These are phyloP conservation scores for Fusarium algeriense DNA, from an alignment of 2,329 filamentous ascomycete species.

Conservation along the genomic window DNA sequence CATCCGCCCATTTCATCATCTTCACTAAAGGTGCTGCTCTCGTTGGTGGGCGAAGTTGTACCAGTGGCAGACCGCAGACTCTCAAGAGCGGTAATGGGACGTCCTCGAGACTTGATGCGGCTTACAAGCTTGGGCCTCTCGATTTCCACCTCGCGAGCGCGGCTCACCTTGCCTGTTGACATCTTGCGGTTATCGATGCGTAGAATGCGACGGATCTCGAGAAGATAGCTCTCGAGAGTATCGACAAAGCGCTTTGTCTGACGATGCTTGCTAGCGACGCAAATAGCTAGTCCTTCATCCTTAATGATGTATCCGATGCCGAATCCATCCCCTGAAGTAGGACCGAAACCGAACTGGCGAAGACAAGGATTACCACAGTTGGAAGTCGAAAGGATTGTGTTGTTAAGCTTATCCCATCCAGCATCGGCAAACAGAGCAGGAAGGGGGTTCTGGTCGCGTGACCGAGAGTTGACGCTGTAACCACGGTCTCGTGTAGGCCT, in stretches of 20 bases:
- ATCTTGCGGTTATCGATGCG: slow-evolving; percentile 71
- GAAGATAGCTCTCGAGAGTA: slow-evolving; percentile 87
- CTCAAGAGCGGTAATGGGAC: slow-evolving; percentile 74
- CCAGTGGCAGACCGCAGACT: slow-evolving; percentile 58
- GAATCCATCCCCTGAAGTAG: slow-evolving; percentile 92
- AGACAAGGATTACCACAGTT: slow-evolving; percentile 98
- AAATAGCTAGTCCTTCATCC: slow-evolving; percentile 80
- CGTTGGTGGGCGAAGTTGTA: slow-evolving; percentile 72
- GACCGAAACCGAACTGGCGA: slow-evolving; percentile 96
- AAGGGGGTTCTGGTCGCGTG: slow-evolving; percentile 63
- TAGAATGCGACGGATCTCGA: slow-evolving; percentile 89
- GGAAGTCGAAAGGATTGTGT: slow-evolving; percentile 93
- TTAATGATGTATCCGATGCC: slow-evolving; percentile 99
- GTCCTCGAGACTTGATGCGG: slow-evolving; percentile 77
- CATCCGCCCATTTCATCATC: slow-evolving; percentile 93
- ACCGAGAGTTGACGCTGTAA: slow-evolving; percentile 66
- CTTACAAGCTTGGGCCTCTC: slow-evolving; percentile 54
- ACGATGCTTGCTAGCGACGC: slow-evolving; percentile 91
- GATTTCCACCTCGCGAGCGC: slow-evolving; percentile 66
- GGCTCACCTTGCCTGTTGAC: slow-evolving; percentile 57
- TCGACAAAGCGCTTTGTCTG: slow-evolving; percentile 93
- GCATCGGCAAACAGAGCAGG: slow-evolving; percentile 87
- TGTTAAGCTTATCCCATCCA: slow-evolving; percentile 96
- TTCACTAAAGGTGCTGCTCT: slow-evolving; percentile 80
- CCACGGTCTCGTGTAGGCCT: slow-evolving; percentile 60